Evolutionary conservation across 2,329 filamentous ascomycete genomes (phyloP).

Genomic region (Talaromyces sp.): DNA sequence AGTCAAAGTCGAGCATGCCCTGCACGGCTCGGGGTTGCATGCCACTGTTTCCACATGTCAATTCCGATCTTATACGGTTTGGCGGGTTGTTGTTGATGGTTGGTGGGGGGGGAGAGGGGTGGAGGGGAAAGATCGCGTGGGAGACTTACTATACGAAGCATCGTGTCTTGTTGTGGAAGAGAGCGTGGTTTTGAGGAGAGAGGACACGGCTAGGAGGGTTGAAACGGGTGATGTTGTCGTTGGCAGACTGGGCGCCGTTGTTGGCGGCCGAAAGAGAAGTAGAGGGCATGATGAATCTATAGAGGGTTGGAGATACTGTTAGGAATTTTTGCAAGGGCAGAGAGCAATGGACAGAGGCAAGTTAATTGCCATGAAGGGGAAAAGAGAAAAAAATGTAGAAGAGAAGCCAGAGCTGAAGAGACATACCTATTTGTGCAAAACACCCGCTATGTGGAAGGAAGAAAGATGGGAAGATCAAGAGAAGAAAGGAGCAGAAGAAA

Average conservation of each 20-base stretch:
- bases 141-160: slow-evolving; percentile 89
- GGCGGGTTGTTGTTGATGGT: background rate
- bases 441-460: slow-evolving; percentile 23
- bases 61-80: slow-evolving; percentile 9
- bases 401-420: slow-evolving; percentile 5
- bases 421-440: slow-evolving; percentile 25
- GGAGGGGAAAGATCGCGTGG: background rate
- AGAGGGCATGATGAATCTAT: slow-evolving; percentile 56
- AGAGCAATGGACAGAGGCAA: slow-evolving; percentile 1
- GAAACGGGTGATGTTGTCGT: slow-evolving; percentile 99
- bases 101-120: too few species aligned
- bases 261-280: slow-evolving; percentile 53
- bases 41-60: slow-evolving; percentile 60
- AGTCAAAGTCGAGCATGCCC: slow-evolving; percentile 98
- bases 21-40: slow-evolving; percentile 93
- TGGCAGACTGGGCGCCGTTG: slow-evolving; percentile 69
- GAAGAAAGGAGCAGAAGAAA: slow-evolving; percentile 26
- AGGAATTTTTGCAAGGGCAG: slow-evolving; percentile 2
- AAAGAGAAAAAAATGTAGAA: background rate
- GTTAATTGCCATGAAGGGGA: background rate
- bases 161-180: slow-evolving; percentile 99
- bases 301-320: background rate
- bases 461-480: slow-evolving; percentile 25
- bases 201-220: slow-evolving; percentile 86
- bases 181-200: slow-evolving; percentile 85